phyloP scores from a whole-genome alignment of 441 rosid genomes.

The Capsella rubella region DNA sequence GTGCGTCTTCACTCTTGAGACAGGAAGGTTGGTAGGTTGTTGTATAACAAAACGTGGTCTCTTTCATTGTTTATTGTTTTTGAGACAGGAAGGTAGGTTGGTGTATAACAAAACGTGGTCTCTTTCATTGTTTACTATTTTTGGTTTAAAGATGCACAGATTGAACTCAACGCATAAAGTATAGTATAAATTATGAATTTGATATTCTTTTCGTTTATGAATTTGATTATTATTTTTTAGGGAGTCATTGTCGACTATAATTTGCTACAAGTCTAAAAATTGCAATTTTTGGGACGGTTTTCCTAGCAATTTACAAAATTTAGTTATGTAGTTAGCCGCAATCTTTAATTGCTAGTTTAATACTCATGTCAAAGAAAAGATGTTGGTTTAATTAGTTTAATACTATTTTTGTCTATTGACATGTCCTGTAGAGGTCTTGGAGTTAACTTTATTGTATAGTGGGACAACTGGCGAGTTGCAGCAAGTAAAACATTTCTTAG shows the following conservation, averaged over 20 bases:
- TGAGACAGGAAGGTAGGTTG: slow-evolving; percentile 9
- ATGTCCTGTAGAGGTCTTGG: not conserved
- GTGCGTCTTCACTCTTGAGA: slow-evolving; percentile 19
- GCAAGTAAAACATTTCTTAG: not conserved
- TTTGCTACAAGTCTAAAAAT: too few species aligned
- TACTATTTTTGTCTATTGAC: not conserved
- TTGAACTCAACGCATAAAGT: not conserved
- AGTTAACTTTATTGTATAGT: not conserved
- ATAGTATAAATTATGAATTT: not conserved
- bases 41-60: slow-evolving; percentile 8
- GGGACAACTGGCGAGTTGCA: not conserved
- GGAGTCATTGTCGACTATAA: too few species aligned
- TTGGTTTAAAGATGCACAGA: too few species aligned
- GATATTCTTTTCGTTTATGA: not conserved
- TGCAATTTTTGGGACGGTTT: too few species aligned
- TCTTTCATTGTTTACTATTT: not conserved
- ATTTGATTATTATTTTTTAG: too few species aligned
- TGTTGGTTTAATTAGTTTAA: too few species aligned
- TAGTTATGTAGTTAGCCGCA: too few species aligned
- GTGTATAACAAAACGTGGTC: slow-evolving; percentile 5
- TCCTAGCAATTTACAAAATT: too few species aligned
- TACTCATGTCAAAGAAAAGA: too few species aligned
- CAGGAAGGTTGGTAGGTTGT: slow-evolving; percentile 9
- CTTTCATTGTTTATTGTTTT: not conserved
- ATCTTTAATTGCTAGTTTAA: too few species aligned